Percentiles rank a stretch among this genome's conserved stretches.
phyloP scores from a whole-genome alignment of 176 grass and related monocot genomes.

The Melocanna baccifera region DNA sequence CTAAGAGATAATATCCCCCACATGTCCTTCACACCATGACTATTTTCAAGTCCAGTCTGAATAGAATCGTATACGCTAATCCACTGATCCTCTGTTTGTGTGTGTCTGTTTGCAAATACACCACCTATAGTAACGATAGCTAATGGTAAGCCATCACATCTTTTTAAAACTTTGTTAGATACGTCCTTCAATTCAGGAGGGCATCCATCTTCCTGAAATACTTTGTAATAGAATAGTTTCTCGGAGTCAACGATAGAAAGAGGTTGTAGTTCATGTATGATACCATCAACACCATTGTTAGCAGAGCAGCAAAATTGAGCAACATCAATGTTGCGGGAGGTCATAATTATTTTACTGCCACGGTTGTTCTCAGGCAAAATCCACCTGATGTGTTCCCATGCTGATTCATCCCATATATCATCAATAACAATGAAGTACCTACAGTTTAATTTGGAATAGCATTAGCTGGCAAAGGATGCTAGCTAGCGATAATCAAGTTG shows the following conservation, averaged over 20 bases:
- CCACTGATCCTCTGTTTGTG: neutral
- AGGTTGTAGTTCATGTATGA: neutral
- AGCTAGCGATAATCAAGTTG: no score
- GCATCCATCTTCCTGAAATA: neutral
- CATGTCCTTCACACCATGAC: neutral
- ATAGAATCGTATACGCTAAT: neutral
- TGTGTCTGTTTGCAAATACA: neutral
- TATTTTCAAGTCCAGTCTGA: neutral
- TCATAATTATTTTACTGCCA: slow-evolving; percentile 18
- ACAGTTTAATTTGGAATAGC: no score
- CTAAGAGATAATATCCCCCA: slow-evolving; percentile 8
- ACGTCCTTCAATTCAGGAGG: neutral
- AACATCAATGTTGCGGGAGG: neutral
- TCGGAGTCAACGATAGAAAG: neutral
- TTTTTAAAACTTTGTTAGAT: neutral
- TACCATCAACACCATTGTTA: neutral
- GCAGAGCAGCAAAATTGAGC: neutral
- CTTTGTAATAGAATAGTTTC: neutral
- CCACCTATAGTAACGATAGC: neutral
- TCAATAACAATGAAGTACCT: slow-evolving; percentile 17
- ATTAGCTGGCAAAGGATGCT: no score
- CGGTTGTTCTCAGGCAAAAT: neutral
- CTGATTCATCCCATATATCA: slow-evolving; percentile 17
- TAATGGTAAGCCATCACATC: neutral
- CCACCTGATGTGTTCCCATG: neutral